A percentile compares a stretch with the other conserved stretches of the same genome.
Conservation (phyloP, 805 yeast species). For the Starmerella floricola region DNA sequence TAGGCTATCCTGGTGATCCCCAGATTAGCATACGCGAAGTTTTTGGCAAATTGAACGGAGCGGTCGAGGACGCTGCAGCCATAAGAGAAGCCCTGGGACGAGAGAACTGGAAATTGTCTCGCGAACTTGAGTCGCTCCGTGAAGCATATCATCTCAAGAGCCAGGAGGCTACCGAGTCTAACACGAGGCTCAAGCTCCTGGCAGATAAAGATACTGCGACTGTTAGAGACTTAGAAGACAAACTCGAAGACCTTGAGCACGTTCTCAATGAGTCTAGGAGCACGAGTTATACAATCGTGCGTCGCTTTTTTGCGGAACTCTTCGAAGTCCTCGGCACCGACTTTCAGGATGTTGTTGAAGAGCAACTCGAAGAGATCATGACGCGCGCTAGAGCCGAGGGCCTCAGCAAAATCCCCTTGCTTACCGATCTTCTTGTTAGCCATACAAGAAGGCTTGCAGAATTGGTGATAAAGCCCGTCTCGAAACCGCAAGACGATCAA, state of each 20-base stretch:
- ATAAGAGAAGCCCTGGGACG: background rate
- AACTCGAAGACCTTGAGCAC: slow-evolving; percentile 3
- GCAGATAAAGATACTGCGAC: background rate
- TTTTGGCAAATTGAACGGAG: background rate
- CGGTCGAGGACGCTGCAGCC: background rate
- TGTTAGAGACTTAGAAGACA: slow-evolving; percentile 1
- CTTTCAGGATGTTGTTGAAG: slow-evolving; percentile 15
- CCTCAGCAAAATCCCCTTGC: slow-evolving; percentile 19
- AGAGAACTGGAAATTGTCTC: background rate
- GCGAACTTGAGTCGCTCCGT: background rate
- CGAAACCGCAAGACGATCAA: background rate
- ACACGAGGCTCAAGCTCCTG: background rate
- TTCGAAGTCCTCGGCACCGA: slow-evolving; percentile 20
- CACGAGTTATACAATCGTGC: slow-evolving; percentile 15
- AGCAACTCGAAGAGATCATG: slow-evolving; percentile 17
- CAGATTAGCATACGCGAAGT: background rate
- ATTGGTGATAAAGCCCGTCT: slow-evolving; percentile 2
- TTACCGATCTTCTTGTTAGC: slow-evolving; percentile 16
- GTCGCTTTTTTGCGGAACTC: slow-evolving; percentile 18
- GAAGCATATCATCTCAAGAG: background rate
- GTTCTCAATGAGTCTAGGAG: slow-evolving; percentile 4
- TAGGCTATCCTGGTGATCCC: background rate
- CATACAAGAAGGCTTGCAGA: slow-evolving; percentile 17
- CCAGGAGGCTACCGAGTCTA: background rate
- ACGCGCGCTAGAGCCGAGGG: slow-evolving; percentile 8